Conservation (phyloP, 768 basidiomycete genomes). For the Suillus hirtellus region DNA sequence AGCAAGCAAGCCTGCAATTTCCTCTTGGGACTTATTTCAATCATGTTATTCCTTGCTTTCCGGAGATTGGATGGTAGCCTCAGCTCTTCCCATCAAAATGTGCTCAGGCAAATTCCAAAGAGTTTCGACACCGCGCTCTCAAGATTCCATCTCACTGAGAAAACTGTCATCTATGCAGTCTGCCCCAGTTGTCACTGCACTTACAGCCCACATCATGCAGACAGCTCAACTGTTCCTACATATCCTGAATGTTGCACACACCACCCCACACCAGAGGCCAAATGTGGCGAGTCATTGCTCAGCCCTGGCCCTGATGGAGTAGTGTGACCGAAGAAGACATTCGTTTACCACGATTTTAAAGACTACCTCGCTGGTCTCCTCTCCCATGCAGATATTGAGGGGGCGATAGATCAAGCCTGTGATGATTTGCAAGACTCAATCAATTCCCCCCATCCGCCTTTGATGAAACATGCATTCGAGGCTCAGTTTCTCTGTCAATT, state of each 20-base stretch:
- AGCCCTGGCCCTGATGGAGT: background rate
- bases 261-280: background rate
- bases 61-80: background rate
- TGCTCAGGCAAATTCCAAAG: constrained; percentile 1
- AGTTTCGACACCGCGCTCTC: background rate
- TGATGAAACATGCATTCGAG: constrained; percentile 9
- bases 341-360: constrained; percentile 8
- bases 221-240: background rate
- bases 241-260: constrained; percentile 3
- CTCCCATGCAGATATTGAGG: background rate
- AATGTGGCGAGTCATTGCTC: constrained; percentile 6
- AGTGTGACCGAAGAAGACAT: constrained; percentile 5
- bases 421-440: background rate
- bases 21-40: constrained; percentile 21
- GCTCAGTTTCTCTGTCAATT: constrained; percentile 21
- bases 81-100: constrained; percentile 7
- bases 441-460: constrained; percentile 1
- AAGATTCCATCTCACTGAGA: constrained; percentile 1
- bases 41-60: constrained; percentile 4
- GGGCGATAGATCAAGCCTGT: constrained; percentile 1
- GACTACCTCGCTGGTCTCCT: constrained; percentile 5
- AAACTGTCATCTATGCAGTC: background rate
- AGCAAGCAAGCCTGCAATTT: constrained; percentile 15
- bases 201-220: background rate
- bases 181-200: constrained; percentile 10